Conservation (phyloP, 805 yeast species). For the Suhomyces tanzawaensis region DNA sequence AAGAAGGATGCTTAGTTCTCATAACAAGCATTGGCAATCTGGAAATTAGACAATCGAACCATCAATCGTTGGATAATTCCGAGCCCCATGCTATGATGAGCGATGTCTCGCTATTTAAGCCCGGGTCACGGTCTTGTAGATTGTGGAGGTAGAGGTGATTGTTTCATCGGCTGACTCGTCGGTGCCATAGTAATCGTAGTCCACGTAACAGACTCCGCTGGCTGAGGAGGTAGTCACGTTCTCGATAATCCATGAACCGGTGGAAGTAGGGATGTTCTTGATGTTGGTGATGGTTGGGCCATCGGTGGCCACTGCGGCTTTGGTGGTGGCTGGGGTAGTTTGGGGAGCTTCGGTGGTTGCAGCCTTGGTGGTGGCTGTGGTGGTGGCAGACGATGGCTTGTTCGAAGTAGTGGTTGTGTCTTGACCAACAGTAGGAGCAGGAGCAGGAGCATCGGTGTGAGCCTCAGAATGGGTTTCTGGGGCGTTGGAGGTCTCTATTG, state of each 20-base stretch:
- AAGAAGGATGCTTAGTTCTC: conserved; percentile 7
- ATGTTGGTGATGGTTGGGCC: conserved; percentile 30
- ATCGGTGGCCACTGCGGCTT: conserved; percentile 13
- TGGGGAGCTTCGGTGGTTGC: conserved; percentile 9
- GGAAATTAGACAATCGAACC: conserved; percentile 3
- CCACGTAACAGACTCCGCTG: conserved; percentile 33
- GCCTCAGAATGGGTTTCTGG: conserved; percentile 2
- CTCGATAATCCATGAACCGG: conserved; percentile 34
- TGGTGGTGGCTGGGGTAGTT: conserved; percentile 12
- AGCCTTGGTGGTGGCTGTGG: conserved; percentile 13
- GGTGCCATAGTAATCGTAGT: conserved; percentile 32
- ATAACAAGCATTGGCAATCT: conserved; percentile 5
- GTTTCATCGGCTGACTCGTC: conserved; percentile 24
- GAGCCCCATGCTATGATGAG: background rate
- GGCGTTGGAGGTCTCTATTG: conserved; percentile 20
- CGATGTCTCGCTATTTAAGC: conserved; percentile 1
- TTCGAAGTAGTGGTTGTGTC: conserved; percentile 3
- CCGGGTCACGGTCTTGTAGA: conserved; percentile 33
- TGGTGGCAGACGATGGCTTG: conserved; percentile 4
- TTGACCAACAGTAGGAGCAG: conserved; percentile 2
- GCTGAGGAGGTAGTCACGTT: conserved; percentile 29
- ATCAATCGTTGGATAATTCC: background rate
- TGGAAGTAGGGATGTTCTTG: conserved; percentile 17
- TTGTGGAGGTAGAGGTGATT: conserved; percentile 37
- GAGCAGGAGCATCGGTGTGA: conserved; percentile 7